Conservation (phyloP, 345 rosid species). For the Eutrema yunnanense region DNA sequence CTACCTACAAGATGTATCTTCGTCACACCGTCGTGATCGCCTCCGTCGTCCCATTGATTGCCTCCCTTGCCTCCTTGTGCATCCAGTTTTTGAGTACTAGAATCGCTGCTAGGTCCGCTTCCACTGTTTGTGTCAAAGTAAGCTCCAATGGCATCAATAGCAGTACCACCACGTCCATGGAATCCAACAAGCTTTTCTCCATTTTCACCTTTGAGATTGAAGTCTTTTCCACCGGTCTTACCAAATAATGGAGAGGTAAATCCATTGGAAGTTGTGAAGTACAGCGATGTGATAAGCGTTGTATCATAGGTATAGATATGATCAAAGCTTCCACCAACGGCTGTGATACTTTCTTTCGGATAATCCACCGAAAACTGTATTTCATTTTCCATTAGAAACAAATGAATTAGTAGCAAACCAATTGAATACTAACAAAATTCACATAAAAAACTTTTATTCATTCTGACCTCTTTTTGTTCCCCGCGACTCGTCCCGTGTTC, state of each 20-base stretch:
- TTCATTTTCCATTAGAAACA: background rate
- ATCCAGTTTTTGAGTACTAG: background rate
- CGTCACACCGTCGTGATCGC: conserved; percentile 8
- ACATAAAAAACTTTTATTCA: too few relatives aligned
- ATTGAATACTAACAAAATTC: too few relatives aligned
- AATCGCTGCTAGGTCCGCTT: background rate
- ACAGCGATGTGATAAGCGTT: background rate
- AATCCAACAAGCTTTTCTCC: conserved; percentile 8
- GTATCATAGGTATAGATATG: background rate
- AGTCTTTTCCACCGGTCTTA: background rate
- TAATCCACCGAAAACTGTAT: background rate
- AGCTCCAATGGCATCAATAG: conserved; percentile 19
- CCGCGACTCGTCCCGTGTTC: too few relatives aligned
- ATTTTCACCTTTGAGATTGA: background rate
- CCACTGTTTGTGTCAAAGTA: background rate
- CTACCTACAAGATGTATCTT: background rate
- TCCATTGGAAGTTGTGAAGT: background rate
- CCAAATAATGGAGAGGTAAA: background rate
- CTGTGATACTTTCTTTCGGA: background rate
- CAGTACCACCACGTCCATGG: background rate
- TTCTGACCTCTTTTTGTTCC: too few relatives aligned
- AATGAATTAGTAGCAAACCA: background rate
- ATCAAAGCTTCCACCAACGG: background rate
- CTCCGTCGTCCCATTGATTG: conserved; percentile 26
- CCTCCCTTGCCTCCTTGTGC: conserved; percentile 21